These are phyloP conservation scores for Colletotrichum orbiculare DNA, from an alignment of 2,329 filamentous ascomycete genomes.

Conservation along the genomic window DNA sequence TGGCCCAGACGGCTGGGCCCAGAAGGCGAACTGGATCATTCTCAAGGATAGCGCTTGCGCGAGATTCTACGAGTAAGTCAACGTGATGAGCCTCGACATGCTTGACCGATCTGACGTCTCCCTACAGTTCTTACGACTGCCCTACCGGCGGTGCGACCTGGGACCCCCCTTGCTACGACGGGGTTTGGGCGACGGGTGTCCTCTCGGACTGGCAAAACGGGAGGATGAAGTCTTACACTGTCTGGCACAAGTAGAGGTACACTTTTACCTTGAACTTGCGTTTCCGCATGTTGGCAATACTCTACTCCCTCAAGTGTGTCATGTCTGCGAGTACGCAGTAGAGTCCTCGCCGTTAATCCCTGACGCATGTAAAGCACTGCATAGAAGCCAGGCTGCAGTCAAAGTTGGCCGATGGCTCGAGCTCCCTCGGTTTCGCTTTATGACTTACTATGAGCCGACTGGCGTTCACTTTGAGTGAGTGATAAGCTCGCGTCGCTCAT, in stretches of 20 bases:
- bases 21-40: slow-evolving; percentile 11
- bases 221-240: slow-evolving; percentile 5
- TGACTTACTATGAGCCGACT: too few species aligned
- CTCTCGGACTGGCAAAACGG: slow-evolving; percentile 7
- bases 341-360: too few species aligned
- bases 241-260: not conserved
- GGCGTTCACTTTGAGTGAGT: too few species aligned
- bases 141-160: not conserved
- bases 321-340: too few species aligned
- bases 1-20: slow-evolving; percentile 2
- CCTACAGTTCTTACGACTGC: not conserved
- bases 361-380: too few species aligned
- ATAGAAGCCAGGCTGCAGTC: too few species aligned
- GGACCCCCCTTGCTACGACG: slow-evolving; percentile 1
- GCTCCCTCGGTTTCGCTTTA: too few species aligned
- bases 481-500: too few species aligned
- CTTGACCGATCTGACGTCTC: not conserved
- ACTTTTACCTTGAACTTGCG: too few species aligned
- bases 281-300: too few species aligned
- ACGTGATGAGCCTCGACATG: not conserved
- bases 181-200: not conserved
- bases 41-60: slow-evolving; percentile 5
- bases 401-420: too few species aligned
- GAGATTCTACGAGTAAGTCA: slow-evolving; percentile 1
- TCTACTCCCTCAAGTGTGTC: too few species aligned